A percentile compares a stretch with the other conserved stretches of the same genome.
Conservation (phyloP, 139 green algal species). For the Deuterostichococcus epilithicus region DNA sequence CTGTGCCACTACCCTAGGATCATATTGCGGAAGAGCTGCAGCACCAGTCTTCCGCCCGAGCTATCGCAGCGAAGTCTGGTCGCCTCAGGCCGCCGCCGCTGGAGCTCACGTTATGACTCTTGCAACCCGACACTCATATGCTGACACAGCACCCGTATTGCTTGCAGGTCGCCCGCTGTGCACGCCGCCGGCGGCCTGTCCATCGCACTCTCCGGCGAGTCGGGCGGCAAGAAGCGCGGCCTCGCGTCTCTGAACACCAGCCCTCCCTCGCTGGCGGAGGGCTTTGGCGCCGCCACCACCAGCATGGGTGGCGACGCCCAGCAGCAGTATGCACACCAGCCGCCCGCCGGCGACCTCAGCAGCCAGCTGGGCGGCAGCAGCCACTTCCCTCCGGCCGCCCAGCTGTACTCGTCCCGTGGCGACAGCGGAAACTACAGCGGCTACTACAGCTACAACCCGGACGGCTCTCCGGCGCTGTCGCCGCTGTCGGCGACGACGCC, state of each 20-base stretch:
- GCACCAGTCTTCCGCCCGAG: no score
- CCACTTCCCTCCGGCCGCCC: no score
- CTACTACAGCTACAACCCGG: neutral
- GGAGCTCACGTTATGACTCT: no score
- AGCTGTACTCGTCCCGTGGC: no score
- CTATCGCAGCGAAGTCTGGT: no score
- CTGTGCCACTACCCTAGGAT: no score
- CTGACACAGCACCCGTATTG: neutral
- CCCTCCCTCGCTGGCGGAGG: neutral
- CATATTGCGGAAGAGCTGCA: no score
- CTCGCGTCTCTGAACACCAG: neutral
- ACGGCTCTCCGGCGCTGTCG: neutral
- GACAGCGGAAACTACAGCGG: neutral
- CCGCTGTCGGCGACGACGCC: neutral
- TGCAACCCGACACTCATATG: neutral
- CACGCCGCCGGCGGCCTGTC: neutral
- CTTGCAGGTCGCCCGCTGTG: neutral
- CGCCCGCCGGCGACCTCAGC: neutral
- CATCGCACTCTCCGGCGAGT: neutral
- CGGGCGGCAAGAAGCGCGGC: neutral
- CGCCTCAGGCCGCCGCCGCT: no score
- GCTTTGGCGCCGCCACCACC: neutral
- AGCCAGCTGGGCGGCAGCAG: neutral
- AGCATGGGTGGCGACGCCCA: neutral
- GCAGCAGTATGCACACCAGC: neutral